Evolutionary conservation across 2,329 filamentous ascomycete genomes (phyloP).

Genomic region (Xylaria sp.): DNA sequence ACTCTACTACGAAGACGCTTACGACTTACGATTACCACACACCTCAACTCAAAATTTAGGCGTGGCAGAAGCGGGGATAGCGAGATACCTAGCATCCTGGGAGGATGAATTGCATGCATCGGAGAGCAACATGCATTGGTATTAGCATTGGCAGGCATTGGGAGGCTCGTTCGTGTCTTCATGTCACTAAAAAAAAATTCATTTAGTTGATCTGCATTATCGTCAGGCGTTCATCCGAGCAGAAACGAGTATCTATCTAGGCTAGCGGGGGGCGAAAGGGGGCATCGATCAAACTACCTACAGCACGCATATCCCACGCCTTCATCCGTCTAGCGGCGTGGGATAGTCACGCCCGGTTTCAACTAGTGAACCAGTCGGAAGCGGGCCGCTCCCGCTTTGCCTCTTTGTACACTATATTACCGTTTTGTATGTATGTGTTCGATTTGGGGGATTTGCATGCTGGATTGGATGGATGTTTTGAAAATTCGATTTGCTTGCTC

Average conservation of each 20-base stretch:
- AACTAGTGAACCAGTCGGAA: neutral
- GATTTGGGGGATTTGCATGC: neutral
- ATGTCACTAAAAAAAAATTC: constrained; percentile 15
- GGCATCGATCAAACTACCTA: neutral
- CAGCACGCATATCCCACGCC: neutral
- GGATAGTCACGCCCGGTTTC: constrained; percentile 6
- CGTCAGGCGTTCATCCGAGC: constrained; percentile 18
- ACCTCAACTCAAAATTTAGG: constrained; percentile 14
- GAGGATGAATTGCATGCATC: constrained; percentile 1
- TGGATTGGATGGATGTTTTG: neutral
- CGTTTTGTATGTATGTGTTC: neutral
- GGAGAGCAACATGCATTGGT: neutral
- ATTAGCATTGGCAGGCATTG: constrained; percentile 12
- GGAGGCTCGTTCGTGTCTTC: constrained; percentile 13
- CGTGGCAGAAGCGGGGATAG: constrained; percentile 17
- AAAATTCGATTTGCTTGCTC: neutral
- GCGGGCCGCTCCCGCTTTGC: constrained; percentile 2
- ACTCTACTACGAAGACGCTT: constrained; percentile 11
- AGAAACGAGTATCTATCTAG: neutral
- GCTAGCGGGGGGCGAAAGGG: neutral
- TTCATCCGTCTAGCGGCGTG: neutral
- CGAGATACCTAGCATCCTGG: constrained; percentile 13
- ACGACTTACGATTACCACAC: constrained; percentile 32
- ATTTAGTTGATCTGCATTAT: constrained; percentile 25
- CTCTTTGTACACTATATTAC: constrained; percentile 5